Conservation (phyloP, 1,139 yeast species). For the Saccharomyces hybrid region DNA sequence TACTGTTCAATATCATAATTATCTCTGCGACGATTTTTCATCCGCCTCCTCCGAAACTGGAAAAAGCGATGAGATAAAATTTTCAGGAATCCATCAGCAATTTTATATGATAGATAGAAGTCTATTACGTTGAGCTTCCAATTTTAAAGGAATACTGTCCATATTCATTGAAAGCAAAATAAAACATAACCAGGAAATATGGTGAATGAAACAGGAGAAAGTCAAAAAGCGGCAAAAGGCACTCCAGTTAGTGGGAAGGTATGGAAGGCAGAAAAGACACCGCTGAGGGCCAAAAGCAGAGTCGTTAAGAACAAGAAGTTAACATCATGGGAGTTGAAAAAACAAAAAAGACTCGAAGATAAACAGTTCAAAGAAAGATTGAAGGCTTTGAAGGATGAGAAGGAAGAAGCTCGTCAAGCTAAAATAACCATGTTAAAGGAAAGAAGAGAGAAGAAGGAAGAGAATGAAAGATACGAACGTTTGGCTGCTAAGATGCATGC, state of each 20-base stretch:
- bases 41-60: neutral
- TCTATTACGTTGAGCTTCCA: neutral
- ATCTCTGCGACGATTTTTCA: neutral
- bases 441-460: slow-evolving; percentile 62
- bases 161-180: neutral
- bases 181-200: neutral
- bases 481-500: slow-evolving; percentile 70
- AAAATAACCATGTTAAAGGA: slow-evolving; percentile 51
- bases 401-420: slow-evolving; percentile 45
- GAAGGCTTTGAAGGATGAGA: slow-evolving; percentile 54
- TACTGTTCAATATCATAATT: neutral
- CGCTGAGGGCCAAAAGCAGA: slow-evolving; percentile 35
- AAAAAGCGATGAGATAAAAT: neutral
- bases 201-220: neutral
- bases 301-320: slow-evolving; percentile 32
- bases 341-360: slow-evolving; percentile 36
- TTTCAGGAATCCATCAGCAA: slow-evolving; percentile 2
- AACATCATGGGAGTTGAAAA: slow-evolving; percentile 35
- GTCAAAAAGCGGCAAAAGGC: slow-evolving; percentile 31
- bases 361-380: slow-evolving; percentile 39
- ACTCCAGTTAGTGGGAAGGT: slow-evolving; percentile 46
- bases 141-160: neutral
- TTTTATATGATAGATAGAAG: slow-evolving; percentile 6
- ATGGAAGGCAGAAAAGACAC: slow-evolving; percentile 51
- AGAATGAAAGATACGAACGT: slow-evolving; percentile 64